These are phyloP conservation scores for Apophysomyces variabilis DNA, from an alignment of 371 early-diverging fungal species.

Conservation along the genomic window DNA sequence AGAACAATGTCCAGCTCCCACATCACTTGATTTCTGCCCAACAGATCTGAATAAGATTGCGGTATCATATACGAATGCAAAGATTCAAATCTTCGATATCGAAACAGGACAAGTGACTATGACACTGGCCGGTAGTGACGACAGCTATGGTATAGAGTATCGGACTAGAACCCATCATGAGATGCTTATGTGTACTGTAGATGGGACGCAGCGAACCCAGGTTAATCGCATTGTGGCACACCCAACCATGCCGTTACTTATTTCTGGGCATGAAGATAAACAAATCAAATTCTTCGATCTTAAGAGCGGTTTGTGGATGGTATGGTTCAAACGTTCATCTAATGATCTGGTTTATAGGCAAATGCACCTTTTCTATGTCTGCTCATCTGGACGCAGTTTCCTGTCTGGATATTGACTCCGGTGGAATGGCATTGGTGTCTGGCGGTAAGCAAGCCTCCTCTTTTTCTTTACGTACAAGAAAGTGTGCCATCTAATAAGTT, in stretches of 20 bases:
- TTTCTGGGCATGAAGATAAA: constrained; percentile 83
- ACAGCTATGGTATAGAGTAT: constrained; percentile 60
- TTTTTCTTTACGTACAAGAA: not conserved
- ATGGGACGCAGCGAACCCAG: constrained; percentile 71
- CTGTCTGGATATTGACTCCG: constrained; percentile 70
- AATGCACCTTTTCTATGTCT: constrained; percentile 65
- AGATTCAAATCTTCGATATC: constrained; percentile 74
- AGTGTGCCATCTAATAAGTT: not conserved
- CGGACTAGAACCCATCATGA: not conserved
- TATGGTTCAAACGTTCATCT: not conserved
- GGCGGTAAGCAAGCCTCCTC: constrained; percentile 57
- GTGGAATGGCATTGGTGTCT: constrained; percentile 72
- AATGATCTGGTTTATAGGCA: constrained; percentile 39
- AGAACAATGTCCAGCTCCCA: constrained; percentile 54
- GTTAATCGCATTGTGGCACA: constrained; percentile 80
- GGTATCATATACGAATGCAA: constrained; percentile 71
- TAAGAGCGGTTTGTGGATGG: constrained; percentile 29
- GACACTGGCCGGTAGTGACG: constrained; percentile 59
- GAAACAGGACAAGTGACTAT: constrained; percentile 71
- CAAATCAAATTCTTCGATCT: constrained; percentile 80
- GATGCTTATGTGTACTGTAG: constrained; percentile 33
- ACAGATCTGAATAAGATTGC: constrained; percentile 64
- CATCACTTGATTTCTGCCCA: constrained; percentile 71
- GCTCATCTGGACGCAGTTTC: constrained; percentile 77
- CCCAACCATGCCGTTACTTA: constrained; percentile 72